A percentile compares a stretch with the other conserved stretches of the same genome.
phyloP scores from a whole-genome alignment of 495 filamentous ascomycete genomes.

The Tetracladium marchalianum region DNA sequence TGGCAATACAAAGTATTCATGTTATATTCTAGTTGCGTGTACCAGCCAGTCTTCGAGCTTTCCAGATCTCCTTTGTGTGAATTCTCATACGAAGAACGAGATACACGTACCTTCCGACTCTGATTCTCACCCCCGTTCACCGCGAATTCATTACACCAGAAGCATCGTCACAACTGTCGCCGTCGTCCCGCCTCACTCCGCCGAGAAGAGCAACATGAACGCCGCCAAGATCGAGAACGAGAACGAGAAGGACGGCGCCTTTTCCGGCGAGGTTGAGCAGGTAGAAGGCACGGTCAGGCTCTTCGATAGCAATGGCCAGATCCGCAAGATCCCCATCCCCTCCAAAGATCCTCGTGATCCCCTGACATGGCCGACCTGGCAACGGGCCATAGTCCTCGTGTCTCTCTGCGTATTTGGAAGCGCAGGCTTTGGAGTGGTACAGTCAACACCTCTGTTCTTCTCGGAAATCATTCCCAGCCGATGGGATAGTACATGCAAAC shows the following conservation, averaged over 20 bases:
- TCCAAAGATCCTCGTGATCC: slow-evolving; percentile 1
- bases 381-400: slow-evolving; percentile 1
- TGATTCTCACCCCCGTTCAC: too few relatives aligned
- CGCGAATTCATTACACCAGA: too few relatives aligned
- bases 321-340: not conserved
- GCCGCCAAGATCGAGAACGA: too few relatives aligned
- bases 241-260: too few relatives aligned
- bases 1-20: not conserved
- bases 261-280: not conserved
- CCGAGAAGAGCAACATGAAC: too few relatives aligned
- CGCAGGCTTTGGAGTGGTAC: not conserved
- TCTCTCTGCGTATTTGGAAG: slow-evolving; percentile 1
- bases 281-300: slow-evolving; percentile 3
- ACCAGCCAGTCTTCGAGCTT: too few relatives aligned
- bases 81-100: too few relatives aligned
- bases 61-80: too few relatives aligned
- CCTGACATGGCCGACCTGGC: slow-evolving; percentile 1
- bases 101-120: too few relatives aligned
- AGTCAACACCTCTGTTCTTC: not conserved
- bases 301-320: slow-evolving; percentile 1
- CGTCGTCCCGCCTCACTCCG: too few relatives aligned
- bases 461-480: not conserved
- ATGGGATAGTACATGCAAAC: slow-evolving; percentile 9
- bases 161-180: too few relatives aligned
- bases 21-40: not conserved